These are phyloP conservation scores for Neoboletus brunneissimus DNA, from an alignment of 768 basidiomycete species.

Conservation along the genomic window DNA sequence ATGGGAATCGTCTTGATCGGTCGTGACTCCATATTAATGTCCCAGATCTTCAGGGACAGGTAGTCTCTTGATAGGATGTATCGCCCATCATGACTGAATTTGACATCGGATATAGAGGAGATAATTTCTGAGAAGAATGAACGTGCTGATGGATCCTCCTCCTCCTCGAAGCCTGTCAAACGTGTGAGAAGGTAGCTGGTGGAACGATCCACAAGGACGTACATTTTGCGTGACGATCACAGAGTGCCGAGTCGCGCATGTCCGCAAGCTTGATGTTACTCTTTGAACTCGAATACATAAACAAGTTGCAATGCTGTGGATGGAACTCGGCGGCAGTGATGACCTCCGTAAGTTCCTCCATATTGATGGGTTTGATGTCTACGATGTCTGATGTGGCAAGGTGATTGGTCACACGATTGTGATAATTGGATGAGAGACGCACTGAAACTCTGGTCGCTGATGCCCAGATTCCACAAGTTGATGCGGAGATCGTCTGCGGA, in stretches of 20 bases:
- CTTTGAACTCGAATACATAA: slow-evolving; percentile 99
- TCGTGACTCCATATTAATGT: slow-evolving; percentile 96
- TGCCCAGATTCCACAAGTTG: slow-evolving; percentile 98
- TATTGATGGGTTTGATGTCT: slow-evolving; percentile 99
- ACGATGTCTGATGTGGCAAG: slow-evolving; percentile 74
- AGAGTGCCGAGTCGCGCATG: slow-evolving; percentile 97
- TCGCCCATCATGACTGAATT: slow-evolving; percentile 96
- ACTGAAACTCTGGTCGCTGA: slow-evolving; percentile 99
- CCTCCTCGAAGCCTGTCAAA: slow-evolving; percentile 89
- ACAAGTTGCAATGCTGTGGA: slow-evolving; percentile 93
- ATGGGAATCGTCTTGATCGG: slow-evolving; percentile 98
- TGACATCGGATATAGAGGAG: slow-evolving; percentile 98
- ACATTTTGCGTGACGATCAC: slow-evolving; percentile 97
- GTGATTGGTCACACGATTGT: slow-evolving; percentile 5
- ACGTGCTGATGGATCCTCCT: slow-evolving; percentile 94
- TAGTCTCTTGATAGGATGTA: slow-evolving; percentile 98
- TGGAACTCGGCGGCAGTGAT: slow-evolving; percentile 99
- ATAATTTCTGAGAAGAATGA: slow-evolving; percentile 99
- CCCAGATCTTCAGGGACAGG: slow-evolving; percentile 98
- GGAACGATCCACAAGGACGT: slow-evolving; percentile 31
- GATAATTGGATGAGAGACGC: slow-evolving; percentile 35
- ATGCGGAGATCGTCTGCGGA: slow-evolving; percentile 97
- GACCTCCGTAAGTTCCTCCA: slow-evolving; percentile 99
- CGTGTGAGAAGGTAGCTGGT: slow-evolving; percentile 8
- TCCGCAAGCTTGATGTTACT: slow-evolving; percentile 99